Percentiles rank a stretch among this genome's conserved stretches.
phyloP scores from a whole-genome alignment of 768 basidiomycete genomes.

The Russula sp. region DNA sequence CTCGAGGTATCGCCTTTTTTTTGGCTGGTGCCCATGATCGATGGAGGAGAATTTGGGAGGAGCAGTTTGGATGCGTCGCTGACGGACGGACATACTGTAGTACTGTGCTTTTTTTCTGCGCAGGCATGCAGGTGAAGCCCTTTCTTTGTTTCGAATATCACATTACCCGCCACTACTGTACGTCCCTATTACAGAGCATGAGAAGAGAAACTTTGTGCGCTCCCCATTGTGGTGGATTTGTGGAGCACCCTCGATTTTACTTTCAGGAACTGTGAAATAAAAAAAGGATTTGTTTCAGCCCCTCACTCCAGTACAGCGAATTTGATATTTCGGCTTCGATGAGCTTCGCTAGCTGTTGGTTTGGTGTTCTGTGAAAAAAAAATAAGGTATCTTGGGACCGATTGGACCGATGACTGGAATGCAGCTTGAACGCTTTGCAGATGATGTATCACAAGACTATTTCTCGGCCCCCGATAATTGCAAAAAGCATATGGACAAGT shows the following conservation, averaged over 20 bases:
- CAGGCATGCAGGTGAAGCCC: background rate
- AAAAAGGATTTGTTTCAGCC: background rate
- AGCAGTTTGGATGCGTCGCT: constrained; percentile 34
- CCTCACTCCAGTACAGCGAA: no score
- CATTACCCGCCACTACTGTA: no score
- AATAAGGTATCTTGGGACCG: no score
- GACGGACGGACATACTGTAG: constrained; percentile 39
- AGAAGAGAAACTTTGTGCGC: background rate
- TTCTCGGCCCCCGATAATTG: background rate
- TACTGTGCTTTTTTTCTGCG: background rate
- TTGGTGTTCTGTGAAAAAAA: background rate
- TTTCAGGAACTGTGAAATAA: background rate
- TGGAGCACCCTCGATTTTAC: background rate
- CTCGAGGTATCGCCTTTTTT: constrained; percentile 61
- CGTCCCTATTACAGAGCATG: background rate
- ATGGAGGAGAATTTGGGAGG: constrained; percentile 39
- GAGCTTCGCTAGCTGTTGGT: background rate
- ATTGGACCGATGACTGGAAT: no score
- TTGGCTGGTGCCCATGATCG: constrained; percentile 68
- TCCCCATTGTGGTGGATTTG: background rate
- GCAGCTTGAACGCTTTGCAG: background rate
- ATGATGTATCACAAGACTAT: background rate
- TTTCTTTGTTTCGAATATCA: background rate
- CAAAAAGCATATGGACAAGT: no score
- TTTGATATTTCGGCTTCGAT: background rate